Percentiles rank a stretch among this genome's conserved stretches.
Evolutionary conservation across 2,329 filamentous ascomycete genomes (phyloP).

Genomic region (Colletotrichum sojae): DNA sequence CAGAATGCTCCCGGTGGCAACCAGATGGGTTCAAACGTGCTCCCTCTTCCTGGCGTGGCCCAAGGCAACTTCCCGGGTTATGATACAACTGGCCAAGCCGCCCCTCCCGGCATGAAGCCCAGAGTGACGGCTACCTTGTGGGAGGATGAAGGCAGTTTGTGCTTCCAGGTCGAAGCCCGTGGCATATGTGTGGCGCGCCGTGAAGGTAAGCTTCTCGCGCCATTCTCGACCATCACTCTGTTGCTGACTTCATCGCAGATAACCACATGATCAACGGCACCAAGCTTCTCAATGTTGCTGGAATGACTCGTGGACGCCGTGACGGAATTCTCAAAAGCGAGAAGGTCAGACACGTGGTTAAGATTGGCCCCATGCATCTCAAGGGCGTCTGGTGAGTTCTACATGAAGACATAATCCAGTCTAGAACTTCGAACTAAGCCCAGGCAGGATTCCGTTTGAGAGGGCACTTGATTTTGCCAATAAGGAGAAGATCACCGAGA

Average conservation of each 20-base stretch:
- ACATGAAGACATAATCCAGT: not conserved
- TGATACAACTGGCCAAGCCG: conserved; percentile 92
- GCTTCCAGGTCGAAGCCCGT: conserved; percentile 97
- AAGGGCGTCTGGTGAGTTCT: conserved; percentile 94
- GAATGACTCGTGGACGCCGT: conserved; percentile 95
- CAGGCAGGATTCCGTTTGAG: conserved; percentile 95
- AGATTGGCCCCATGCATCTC: conserved; percentile 98
- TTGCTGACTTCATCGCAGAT: conserved; percentile 66
- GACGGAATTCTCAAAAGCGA: conserved; percentile 98
- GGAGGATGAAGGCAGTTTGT: conserved; percentile 98
- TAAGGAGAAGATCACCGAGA: conserved; percentile 98
- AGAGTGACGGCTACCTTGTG: conserved; percentile 95
- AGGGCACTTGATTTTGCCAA: conserved; percentile 98
- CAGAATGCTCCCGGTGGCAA: conserved; percentile 77
- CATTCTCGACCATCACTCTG: not conserved
- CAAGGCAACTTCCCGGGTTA: conserved; percentile 71
- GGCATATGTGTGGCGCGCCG: conserved; percentile 95
- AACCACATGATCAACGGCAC: conserved; percentile 99
- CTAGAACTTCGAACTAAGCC: conserved; percentile 9
- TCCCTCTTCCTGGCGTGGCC: conserved; percentile 76
- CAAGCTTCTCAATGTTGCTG: conserved; percentile 95
- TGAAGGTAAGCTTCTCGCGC: conserved; percentile 75
- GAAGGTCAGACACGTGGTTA: conserved; percentile 96
- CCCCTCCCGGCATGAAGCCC: conserved; percentile 95
- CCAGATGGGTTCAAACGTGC: conserved; percentile 77